These are phyloP conservation scores for Heritiera littoralis DNA, from an alignment of 345 rosid genomes.

Conservation along the genomic window DNA sequence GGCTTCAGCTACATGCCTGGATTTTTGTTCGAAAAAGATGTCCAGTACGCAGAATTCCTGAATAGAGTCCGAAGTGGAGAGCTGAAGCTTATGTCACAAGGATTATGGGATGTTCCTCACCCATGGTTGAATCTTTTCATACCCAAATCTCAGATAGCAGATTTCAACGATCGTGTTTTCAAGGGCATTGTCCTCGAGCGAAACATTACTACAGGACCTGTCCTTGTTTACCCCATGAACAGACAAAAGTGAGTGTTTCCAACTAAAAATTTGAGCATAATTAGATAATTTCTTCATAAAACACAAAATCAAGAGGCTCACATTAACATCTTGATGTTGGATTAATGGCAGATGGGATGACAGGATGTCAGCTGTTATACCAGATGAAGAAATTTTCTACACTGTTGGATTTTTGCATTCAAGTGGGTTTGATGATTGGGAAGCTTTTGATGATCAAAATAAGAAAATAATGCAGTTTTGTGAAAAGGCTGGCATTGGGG, in stretches of 20 bases:
- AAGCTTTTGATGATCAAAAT: slow-evolving; percentile 56
- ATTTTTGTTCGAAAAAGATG: slow-evolving; percentile 45
- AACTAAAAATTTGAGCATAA: background rate
- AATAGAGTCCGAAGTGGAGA: slow-evolving; percentile 78
- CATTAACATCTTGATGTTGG: background rate
- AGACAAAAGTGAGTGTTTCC: slow-evolving; percentile 54
- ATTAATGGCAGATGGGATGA: slow-evolving; percentile 72
- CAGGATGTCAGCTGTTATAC: slow-evolving; percentile 62
- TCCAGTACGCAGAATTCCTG: slow-evolving; percentile 56
- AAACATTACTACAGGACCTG: slow-evolving; percentile 62
- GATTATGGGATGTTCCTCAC: slow-evolving; percentile 95
- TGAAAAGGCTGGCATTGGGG: slow-evolving; percentile 46
- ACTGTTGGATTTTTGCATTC: slow-evolving; percentile 77
- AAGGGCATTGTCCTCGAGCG: slow-evolving; percentile 59
- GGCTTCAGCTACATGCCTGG: slow-evolving; percentile 36
- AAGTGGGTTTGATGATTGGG: slow-evolving; percentile 59
- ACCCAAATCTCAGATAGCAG: slow-evolving; percentile 62
- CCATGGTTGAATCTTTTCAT: slow-evolving; percentile 92
- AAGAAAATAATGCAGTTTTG: slow-evolving; percentile 56
- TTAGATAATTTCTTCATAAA: background rate
- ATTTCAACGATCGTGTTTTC: slow-evolving; percentile 71
- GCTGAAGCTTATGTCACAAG: slow-evolving; percentile 55
- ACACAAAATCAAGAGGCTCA: background rate
- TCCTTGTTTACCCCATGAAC: slow-evolving; percentile 86
- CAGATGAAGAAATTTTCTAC: slow-evolving; percentile 80